Evolutionary conservation across 202 grass and related monocot genomes (phyloP).

Genomic region (Zizania palustris): DNA sequence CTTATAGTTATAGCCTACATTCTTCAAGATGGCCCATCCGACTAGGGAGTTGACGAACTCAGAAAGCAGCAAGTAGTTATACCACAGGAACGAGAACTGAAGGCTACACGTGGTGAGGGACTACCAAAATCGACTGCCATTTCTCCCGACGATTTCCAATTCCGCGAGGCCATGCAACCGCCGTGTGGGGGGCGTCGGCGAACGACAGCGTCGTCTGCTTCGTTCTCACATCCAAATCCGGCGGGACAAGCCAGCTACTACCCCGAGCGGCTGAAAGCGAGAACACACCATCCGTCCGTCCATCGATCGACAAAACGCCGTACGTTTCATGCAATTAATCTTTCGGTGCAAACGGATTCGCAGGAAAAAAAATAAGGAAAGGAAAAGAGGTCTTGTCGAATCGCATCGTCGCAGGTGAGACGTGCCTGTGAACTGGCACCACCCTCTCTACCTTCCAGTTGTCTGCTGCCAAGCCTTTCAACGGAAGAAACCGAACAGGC

Average conservation of each 20-base stretch:
- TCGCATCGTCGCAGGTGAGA: neutral
- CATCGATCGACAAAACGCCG: no score
- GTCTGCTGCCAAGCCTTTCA: neutral
- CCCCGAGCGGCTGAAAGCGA: conserved; percentile 46
- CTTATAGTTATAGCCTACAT: no score
- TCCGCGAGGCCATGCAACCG: no score
- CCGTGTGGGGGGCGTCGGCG: no score
- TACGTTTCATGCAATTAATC: neutral
- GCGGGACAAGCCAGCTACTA: conserved; percentile 49
- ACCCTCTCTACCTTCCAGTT: neutral
- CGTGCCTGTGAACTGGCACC: neutral
- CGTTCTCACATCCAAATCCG: conserved; percentile 51
- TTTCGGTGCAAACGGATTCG: neutral
- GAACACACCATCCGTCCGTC: conserved; percentile 23
- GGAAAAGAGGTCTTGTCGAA: neutral
- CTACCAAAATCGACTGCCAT: no score
- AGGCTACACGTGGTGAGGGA: no score
- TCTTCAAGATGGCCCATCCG: no score
- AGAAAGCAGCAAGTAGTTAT: no score
- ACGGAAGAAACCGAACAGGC: conserved; percentile 14
- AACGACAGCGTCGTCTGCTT: conserved; percentile 9
- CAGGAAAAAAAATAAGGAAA: no score
- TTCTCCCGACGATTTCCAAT: no score
- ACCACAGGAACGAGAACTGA: no score
- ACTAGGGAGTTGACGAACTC: no score